Base-by-base conservation (phyloP, 108 stramenopile species). In the Pelagomonas calceolata region DNA sequence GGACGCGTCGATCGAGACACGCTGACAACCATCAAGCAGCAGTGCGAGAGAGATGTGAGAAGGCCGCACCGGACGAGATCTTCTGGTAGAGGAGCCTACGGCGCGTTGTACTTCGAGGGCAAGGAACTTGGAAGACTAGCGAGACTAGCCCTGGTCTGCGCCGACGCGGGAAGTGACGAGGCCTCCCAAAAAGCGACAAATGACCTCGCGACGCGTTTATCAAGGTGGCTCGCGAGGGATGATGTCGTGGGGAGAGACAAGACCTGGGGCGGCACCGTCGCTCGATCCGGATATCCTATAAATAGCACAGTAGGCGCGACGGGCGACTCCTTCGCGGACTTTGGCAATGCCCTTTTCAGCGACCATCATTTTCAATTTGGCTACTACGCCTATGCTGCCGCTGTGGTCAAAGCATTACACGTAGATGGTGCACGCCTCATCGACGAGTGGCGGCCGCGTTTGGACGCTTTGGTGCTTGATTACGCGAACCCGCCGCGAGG, bases 311-410 rank as follows among this genome's bases (percentile, higher is more conserved):
- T 43, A 5, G 39, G 39, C 39, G 39, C 39, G 39, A 43, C 39
- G 39, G 70, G 70, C 64, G 44, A 78, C 36, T 30, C 33, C 64
- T 36, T 70, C 33, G 76, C 76, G 35, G 76, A 79, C 77, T 79
- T 69, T 29, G 78, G 78, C 29, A 78, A 77, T 39, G 78, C 39
- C 34, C 63, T 35, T 0, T 82, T 81, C 64, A 78, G 71, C 31
- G 81, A 81, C 67, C 81, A 82, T 34, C 80, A 80, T 17, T 82
- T 81, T 51, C 81, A 82, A 33, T 80, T 77, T 73, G 78, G 68
- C 44, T 36, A 45, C 66, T 7, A 18, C 35, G 66, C 36, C 66
- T 33, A 33, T 36, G 66, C 66, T 36, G 66, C 66, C 34, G 66
- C 65, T 12, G 65, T 34, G 31, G 32, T 32, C 31, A 32, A 31